Conservation (phyloP, 805 yeast genomes). For the Ogataea zsoltii region DNA sequence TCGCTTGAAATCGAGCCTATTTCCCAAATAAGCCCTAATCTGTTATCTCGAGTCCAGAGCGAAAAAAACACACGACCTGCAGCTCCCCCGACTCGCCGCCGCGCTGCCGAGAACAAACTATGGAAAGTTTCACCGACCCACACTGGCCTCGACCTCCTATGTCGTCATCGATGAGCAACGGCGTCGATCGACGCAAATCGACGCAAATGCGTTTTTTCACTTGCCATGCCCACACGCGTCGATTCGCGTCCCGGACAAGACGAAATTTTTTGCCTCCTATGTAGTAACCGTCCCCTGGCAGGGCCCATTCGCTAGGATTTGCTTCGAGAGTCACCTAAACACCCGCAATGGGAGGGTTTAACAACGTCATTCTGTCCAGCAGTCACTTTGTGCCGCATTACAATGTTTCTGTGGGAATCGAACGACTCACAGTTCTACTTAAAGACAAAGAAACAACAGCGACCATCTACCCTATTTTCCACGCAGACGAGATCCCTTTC, state of each 20-base stretch:
- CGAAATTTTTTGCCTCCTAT: constrained; percentile 2
- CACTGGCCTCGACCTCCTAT: too few species aligned
- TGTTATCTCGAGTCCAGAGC: too few species aligned
- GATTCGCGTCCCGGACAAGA: too few species aligned
- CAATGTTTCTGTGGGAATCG: constrained; percentile 37
- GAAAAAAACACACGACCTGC: too few species aligned
- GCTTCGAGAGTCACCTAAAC: not conserved
- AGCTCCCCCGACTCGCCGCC: too few species aligned
- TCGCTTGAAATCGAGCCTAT: too few species aligned
- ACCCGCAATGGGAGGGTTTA: constrained; percentile 33
- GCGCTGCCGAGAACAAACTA: too few species aligned
- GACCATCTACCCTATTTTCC: constrained; percentile 82
- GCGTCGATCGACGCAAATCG: not conserved
- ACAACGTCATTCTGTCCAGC: constrained; percentile 31
- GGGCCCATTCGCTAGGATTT: not conserved
- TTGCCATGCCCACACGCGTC: too few species aligned
- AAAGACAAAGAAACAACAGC: constrained; percentile 92
- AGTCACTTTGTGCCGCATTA: constrained; percentile 34
- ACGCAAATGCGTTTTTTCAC: too few species aligned
- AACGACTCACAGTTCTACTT: constrained; percentile 72
- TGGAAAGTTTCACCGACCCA: too few species aligned
- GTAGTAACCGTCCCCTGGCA: constrained; percentile 20
- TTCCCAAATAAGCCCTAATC: too few species aligned
- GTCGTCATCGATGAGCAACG: too few species aligned
- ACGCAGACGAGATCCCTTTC: constrained; percentile 67